Conservation (phyloP, 108 stramenopile genomes). For the Cafeteria roenbergensis region DNA sequence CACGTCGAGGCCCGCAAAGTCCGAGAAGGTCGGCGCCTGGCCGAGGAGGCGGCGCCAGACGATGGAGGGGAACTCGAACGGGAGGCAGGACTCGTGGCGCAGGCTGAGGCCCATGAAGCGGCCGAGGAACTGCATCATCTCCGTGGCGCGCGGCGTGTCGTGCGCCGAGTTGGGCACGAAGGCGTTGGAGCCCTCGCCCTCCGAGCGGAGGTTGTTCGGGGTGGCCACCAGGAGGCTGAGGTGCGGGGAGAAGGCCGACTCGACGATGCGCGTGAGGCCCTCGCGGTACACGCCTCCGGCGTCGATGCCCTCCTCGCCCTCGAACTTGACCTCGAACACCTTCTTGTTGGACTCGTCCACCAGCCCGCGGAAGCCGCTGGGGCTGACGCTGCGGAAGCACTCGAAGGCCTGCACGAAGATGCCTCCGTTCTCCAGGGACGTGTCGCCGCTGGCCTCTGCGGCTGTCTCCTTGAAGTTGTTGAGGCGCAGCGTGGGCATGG, state of each 20-base stretch:
- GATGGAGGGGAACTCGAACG: slow-evolving; percentile 36
- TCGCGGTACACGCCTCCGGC: slow-evolving; percentile 49
- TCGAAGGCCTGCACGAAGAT: slow-evolving; percentile 1
- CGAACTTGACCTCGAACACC: slow-evolving; percentile 22
- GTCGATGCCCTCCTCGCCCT: slow-evolving; percentile 42
- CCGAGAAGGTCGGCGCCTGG: slow-evolving; percentile 18
- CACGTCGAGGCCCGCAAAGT: slow-evolving; percentile 26
- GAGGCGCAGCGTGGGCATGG: neutral
- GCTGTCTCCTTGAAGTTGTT: neutral
- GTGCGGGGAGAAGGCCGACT: slow-evolving; percentile 31
- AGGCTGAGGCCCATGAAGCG: slow-evolving; percentile 42
- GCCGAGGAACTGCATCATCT: slow-evolving; percentile 40
- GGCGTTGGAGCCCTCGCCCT: neutral
- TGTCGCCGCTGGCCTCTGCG: neutral
- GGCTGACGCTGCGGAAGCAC: neutral
- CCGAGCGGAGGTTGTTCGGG: slow-evolving; percentile 28
- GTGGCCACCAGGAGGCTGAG: slow-evolving; percentile 33
- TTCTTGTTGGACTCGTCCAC: neutral
- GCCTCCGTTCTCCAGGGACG: neutral
- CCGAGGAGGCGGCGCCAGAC: slow-evolving; percentile 37
- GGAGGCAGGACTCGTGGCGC: slow-evolving; percentile 29
- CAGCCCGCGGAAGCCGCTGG: neutral
- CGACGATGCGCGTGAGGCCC: slow-evolving; percentile 36
- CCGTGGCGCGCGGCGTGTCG: slow-evolving; percentile 27
- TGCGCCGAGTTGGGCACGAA: slow-evolving; percentile 34